Conservation (phyloP, 345 rosid genomes). For the Eucalyptus melliodora region DNA sequence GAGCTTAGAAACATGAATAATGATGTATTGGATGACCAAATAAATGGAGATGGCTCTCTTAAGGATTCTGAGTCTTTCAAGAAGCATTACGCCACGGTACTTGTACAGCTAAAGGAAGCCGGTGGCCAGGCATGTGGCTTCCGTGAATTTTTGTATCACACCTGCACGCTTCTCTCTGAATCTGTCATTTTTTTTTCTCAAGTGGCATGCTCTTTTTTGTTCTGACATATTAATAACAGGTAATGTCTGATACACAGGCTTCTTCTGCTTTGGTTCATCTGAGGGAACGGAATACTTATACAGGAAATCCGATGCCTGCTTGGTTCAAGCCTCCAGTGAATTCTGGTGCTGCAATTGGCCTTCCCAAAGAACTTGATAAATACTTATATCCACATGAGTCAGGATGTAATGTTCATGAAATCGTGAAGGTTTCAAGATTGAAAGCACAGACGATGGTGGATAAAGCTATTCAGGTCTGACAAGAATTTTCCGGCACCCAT, state of each 20-base stretch:
- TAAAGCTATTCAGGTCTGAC: constrained; percentile 68
- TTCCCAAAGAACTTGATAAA: constrained; percentile 9
- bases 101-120: constrained; percentile 39
- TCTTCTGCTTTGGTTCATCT: constrained; percentile 27
- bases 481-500: not conserved
- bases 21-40: constrained; percentile 19
- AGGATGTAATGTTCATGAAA: constrained; percentile 54
- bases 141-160: constrained; percentile 6
- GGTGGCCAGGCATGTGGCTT: constrained; percentile 48
- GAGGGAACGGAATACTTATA: constrained; percentile 23
- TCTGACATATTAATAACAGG: not conserved
- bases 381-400: constrained; percentile 37
- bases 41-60: constrained; percentile 10
- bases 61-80: constrained; percentile 33
- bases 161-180: not conserved
- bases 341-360: constrained; percentile 5
- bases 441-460: constrained; percentile 81
- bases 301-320: constrained; percentile 12
- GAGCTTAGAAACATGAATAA: constrained; percentile 27
- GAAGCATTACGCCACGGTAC: constrained; percentile 31
- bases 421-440: constrained; percentile 51
- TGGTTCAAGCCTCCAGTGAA: constrained; percentile 24
- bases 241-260: constrained; percentile 29
- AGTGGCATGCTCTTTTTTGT: not conserved
- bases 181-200: not conserved